Base-by-base conservation (phyloP, 257 asterid genomes). In the Nicotiana attenuata region DNA sequence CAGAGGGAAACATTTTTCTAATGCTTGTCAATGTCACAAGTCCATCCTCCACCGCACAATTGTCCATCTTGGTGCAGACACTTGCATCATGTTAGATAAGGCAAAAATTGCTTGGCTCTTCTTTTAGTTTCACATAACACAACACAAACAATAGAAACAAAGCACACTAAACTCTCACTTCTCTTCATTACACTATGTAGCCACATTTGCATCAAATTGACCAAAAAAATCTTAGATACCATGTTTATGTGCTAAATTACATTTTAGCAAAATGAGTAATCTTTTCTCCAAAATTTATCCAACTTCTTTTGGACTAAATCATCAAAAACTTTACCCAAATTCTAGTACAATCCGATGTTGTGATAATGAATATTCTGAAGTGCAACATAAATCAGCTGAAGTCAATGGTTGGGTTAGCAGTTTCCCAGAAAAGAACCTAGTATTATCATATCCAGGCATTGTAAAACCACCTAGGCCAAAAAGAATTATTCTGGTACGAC, bases 401-500 rank as follows among this genome's bases (percentile, higher is more conserved):
- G 22, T 38, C 56, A 80, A 84, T 41, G 88, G 83, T 8, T 83
- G 81, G 10, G 55, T 87, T n/a, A 77, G 84, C 61, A 50, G 22
- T 24, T 91, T 90, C 31, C 96, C 94, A 0, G 96, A 92, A 67
- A 92, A 87, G 83, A 77, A 61, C 45, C 65, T 47, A 0, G 15
- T 65, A 52, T 33, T 47, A 7, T 65, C 64, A 24, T 76, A 38
- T 66, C 83, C 68, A 57, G 38, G 53, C 5, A 22, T 59, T 38
- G 16, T 82, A 0, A 87, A 83, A 82, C 96, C 94, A n/a, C 96
- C 94, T 4, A 84, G 96, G 76, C 96, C 97, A 5, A 85, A 88
- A 3, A 71, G 96, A 81, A 93, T 93, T 33, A 88, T 93, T 22
- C 92, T 93, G 1, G 96, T 93, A 2, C 87, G 96, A 11, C 97